Base-by-base conservation (phyloP, 371 early-diverging fungal genomes). In the Mucor indicus region DNA sequence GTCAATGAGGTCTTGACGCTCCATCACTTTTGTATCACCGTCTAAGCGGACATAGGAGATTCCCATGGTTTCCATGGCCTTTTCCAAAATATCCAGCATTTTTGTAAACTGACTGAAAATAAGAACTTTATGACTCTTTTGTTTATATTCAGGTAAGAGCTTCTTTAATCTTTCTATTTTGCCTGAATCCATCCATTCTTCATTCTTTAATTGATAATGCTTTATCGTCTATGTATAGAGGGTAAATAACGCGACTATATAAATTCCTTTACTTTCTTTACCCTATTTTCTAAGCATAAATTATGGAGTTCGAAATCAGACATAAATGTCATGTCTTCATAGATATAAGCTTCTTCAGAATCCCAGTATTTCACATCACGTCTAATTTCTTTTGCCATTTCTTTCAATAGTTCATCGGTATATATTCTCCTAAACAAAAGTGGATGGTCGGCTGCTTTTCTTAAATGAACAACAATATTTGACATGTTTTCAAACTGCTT, bases 391-490 rank as follows among this genome's bases (percentile, higher is more conserved):
- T 77, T 79, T 17, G 91, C 77, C 86, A 95, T 92, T 15, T 63
- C 54, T 45, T 63, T 56, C 3, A 93, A 40, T 38, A 64, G 64
- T 0, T 45, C 64, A 47, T 81, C 80, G 0, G 65, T 67, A 62
- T 88, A 95, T 3, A 69, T 48, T 35, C 79, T 59, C 27, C 95
- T 71, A 54, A 90, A 74, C 5, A 95, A 65, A 55, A 95, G 60
- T 3, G 92, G 95, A 53, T 95, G 95, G 48, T 86, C 84, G 11
- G 93, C 85, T 0, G 85, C 88, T 57, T 95, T 95, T 20, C 95
- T 77, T 48, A 95, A 72, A 44, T 90, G 75, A 81, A 93, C 89
- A 21, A 93, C 59, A 9, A 84, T 67, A 43, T 90, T 89, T 4
- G 73, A 72, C 57, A 87, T 56, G 20, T 57, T 50, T 2, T 59